These are phyloP conservation scores for Pistacia vera DNA, from an alignment of 345 rosid genomes.

Conservation along the genomic window DNA sequence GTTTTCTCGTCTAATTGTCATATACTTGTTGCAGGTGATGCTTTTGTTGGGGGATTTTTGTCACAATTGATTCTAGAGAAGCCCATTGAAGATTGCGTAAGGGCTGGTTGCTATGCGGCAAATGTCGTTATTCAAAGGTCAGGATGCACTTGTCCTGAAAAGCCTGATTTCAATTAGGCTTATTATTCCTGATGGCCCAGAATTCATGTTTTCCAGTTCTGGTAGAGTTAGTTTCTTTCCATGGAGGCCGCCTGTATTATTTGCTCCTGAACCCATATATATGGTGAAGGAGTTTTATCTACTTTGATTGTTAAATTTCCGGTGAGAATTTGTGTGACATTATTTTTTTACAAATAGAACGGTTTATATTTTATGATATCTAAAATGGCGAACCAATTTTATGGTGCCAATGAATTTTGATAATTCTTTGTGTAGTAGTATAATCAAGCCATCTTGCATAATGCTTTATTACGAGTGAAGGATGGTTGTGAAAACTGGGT, in stretches of 20 bases:
- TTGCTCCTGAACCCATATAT: conserved; percentile 3
- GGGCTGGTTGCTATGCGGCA: conserved; percentile 81
- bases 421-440: too few species aligned
- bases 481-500: too few species aligned
- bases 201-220: not conserved
- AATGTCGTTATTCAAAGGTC: conserved; percentile 91
- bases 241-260: not conserved
- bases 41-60: conserved; percentile 82
- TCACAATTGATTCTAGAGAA: conserved; percentile 84
- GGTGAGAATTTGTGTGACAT: not conserved
- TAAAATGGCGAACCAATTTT: not conserved
- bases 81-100: conserved; percentile 73
- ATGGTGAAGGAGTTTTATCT: not conserved
- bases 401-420: too few species aligned
- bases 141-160: conserved; percentile 85
- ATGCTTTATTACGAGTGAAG: too few species aligned
- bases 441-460: too few species aligned
- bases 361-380: not conserved
- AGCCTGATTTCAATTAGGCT: conserved; percentile 52
- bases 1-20: not conserved
- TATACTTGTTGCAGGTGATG: conserved; percentile 59
- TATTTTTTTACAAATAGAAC: not conserved
- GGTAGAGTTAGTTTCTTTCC: not conserved
- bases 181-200: not conserved
- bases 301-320: not conserved